Evolutionary conservation across 176 grass and related monocot species (phyloP).

Genomic region (Secale cereale): DNA sequence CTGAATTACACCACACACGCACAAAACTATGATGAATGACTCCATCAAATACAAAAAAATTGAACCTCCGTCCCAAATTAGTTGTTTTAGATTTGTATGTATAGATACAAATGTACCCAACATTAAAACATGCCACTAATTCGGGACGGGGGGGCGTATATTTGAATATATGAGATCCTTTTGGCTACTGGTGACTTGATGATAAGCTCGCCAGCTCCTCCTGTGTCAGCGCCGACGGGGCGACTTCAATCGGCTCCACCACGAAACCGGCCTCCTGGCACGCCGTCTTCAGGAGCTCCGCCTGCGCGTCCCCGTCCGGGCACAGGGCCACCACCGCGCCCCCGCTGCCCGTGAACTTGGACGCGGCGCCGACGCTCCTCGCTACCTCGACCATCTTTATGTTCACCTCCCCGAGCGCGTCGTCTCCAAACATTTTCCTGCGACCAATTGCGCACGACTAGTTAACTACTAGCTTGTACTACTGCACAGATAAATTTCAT

Average conservation of each 20-base stretch:
- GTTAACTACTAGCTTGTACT: background rate
- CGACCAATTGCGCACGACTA: background rate
- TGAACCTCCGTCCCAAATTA: background rate
- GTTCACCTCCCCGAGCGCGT: slow-evolving; percentile 62
- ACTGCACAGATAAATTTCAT: background rate
- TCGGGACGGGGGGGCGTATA: too few relatives aligned
- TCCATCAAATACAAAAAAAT: background rate
- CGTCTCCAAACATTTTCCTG: slow-evolving; percentile 91
- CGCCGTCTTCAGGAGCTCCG: slow-evolving; percentile 31
- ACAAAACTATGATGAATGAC: background rate
- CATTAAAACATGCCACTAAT: too few relatives aligned
- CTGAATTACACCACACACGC: background rate
- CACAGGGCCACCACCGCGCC: slow-evolving; percentile 68
- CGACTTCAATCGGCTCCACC: slow-evolving; percentile 41
- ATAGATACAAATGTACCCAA: too few relatives aligned
- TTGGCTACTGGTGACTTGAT: background rate
- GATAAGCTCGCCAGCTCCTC: slow-evolving; percentile 37
- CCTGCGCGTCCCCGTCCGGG: slow-evolving; percentile 42
- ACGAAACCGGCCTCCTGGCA: slow-evolving; percentile 52
- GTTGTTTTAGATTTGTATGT: too few relatives aligned
- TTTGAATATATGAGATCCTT: background rate
- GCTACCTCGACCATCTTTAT: slow-evolving; percentile 82
- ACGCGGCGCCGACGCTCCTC: slow-evolving; percentile 49
- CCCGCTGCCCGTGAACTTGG: slow-evolving; percentile 79
- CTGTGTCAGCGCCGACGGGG: slow-evolving; percentile 30